Evolutionary conservation across 306 rosid genomes (phyloP).

Genomic region (Trichosanthes truncata): DNA sequence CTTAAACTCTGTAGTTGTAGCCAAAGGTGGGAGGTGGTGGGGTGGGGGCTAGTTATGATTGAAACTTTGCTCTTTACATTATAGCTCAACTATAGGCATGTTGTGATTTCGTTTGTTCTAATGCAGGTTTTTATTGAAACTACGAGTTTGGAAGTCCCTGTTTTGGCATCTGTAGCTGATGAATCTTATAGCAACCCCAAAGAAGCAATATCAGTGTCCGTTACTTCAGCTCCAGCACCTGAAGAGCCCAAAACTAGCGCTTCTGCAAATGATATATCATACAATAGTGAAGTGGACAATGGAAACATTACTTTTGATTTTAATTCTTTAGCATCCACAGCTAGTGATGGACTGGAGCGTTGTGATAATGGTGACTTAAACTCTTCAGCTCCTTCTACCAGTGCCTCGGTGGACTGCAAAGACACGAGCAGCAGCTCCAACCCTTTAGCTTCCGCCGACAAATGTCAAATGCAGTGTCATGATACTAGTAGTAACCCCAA

Average conservation of each 20-base stretch:
- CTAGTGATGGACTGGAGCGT: constrained; percentile 24
- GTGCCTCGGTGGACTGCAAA: constrained; percentile 25
- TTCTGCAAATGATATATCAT: constrained; percentile 6
- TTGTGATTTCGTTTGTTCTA: neutral
- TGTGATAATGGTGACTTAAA: constrained; percentile 14
- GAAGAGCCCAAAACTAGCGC: constrained; percentile 19
- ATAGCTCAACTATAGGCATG: neutral
- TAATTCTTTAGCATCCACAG: constrained; percentile 22
- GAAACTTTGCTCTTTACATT: neutral
- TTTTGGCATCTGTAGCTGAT: neutral
- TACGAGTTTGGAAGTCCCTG: neutral
- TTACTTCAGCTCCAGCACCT: constrained; percentile 7
- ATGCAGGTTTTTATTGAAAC: constrained; percentile 33
- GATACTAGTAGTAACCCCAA: constrained; percentile 6
- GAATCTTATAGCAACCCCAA: neutral
- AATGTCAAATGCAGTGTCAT: constrained; percentile 24
- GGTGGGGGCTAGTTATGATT: neutral
- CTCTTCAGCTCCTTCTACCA: constrained; percentile 14
- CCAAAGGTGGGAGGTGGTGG: neutral
- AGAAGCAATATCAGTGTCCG: neutral
- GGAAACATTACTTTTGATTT: constrained; percentile 21
- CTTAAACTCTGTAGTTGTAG: neutral
- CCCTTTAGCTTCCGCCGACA: constrained; percentile 16
- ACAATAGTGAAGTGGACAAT: constrained; percentile 24
- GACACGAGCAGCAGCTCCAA: constrained; percentile 17